A percentile compares a stretch with the other conserved stretches of the same genome.
Conservation (phyloP, 73 alveolate genomes). For the Paramecium sonneborni region DNA sequence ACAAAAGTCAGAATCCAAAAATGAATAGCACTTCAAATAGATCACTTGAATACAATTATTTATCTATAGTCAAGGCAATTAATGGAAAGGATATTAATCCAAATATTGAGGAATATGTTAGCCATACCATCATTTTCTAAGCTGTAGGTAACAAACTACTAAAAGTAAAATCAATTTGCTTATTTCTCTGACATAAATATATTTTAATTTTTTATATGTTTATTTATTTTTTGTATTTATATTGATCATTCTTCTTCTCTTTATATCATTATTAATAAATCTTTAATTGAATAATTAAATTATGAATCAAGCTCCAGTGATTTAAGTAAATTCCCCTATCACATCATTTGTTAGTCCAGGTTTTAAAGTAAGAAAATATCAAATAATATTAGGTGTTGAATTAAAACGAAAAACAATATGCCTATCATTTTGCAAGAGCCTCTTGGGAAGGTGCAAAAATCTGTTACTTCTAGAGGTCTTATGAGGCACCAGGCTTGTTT, state of each 20-base stretch:
- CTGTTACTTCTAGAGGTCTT: slow-evolving; percentile 84
- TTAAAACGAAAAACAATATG: slow-evolving; percentile 87
- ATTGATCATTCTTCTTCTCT: no score
- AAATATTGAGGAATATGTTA: not conserved
- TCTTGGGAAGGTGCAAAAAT: slow-evolving; percentile 94
- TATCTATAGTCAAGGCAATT: not conserved
- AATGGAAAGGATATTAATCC: not conserved
- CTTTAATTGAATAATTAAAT: not conserved
- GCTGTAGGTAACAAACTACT: not conserved
- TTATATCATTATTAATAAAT: not conserved
- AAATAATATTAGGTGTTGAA: not conserved
- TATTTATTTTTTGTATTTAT: no score
- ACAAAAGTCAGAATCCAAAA: slow-evolving; percentile 18
- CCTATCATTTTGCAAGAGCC: slow-evolving; percentile 90
- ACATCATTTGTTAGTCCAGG: slow-evolving; percentile 8
- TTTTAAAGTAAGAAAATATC: not conserved
- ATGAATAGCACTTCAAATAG: not conserved
- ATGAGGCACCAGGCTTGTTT: slow-evolving; percentile 96
- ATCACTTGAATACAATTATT: not conserved
- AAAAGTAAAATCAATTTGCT: not conserved
- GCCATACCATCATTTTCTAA: not conserved
- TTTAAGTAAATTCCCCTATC: not conserved
- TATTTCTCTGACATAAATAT: not conserved
- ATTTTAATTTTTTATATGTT: not conserved
- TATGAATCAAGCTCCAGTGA: slow-evolving; percentile 6